phyloP scores from a whole-genome alignment of 2,329 filamentous ascomycete species.

The Arthrobotrys conoides region DNA sequence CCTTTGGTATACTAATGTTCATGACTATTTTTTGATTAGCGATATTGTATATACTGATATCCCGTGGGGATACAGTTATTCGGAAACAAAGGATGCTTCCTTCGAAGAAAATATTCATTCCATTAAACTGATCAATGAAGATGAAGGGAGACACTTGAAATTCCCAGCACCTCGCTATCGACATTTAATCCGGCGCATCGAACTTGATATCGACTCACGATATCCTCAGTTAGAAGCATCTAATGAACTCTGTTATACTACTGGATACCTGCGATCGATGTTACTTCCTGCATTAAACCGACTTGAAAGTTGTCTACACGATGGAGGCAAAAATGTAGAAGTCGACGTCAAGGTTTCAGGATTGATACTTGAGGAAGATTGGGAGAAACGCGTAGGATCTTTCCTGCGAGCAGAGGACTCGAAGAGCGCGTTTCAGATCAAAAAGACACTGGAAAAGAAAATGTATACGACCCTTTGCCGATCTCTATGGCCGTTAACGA shows the following conservation, averaged over 20 bases:
- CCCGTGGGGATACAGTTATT: not conserved
- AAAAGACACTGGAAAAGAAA: not conserved
- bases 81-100: not conserved
- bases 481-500: not conserved
- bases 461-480: conserved; percentile 5
- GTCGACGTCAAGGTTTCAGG: not conserved
- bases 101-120: not conserved
- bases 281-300: not conserved
- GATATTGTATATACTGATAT: not conserved
- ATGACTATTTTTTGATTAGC: no score
- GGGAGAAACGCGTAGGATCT: not conserved
- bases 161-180: not conserved
- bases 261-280: not conserved
- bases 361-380: not conserved
- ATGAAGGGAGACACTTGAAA: not conserved
- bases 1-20: no score
- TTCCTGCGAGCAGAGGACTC: not conserved
- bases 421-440: not conserved
- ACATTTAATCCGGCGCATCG: not conserved
- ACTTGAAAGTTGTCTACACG: not conserved
- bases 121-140: not conserved
- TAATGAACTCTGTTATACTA: not conserved
- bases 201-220: not conserved
- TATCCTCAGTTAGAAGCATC: not conserved
- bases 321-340: not conserved